Percentiles rank a stretch among this genome's conserved stretches.
These are phyloP conservation scores for Rugonectria rugulosa DNA, from an alignment of 2,329 filamentous ascomycete genomes.

Conservation along the genomic window DNA sequence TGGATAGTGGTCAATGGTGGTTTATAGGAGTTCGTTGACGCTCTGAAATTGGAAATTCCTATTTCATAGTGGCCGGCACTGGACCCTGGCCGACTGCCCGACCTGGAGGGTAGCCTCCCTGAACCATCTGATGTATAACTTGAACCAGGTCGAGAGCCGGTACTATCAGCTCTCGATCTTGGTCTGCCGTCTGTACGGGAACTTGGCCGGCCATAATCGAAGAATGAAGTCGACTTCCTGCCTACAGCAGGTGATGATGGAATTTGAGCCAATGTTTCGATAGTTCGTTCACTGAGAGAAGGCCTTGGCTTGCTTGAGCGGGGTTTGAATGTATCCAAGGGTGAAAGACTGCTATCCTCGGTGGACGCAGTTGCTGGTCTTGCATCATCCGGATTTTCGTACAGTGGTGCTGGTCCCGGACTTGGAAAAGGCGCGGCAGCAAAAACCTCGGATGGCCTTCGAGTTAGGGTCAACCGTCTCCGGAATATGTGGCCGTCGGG, in stretches of 20 bases:
- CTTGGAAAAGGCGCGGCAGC: slow-evolving; percentile 35
- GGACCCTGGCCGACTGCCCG: slow-evolving; percentile 63
- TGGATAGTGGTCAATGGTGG: slow-evolving; percentile 52
- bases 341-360: slow-evolving; percentile 22
- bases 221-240: slow-evolving; percentile 76
- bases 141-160: slow-evolving; percentile 60
- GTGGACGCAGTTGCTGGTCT: slow-evolving; percentile 29
- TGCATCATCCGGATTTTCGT: slow-evolving; percentile 30
- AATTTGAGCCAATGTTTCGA: slow-evolving; percentile 81
- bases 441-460: slow-evolving; percentile 41
- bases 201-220: slow-evolving; percentile 66
- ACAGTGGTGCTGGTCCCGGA: slow-evolving; percentile 22
- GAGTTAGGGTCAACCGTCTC: slow-evolving; percentile 41
- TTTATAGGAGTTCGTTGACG: slow-evolving; percentile 54
- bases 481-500: slow-evolving; percentile 34
- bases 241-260: slow-evolving; percentile 78
- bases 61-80: slow-evolving; percentile 57
- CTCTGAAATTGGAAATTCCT: slow-evolving; percentile 48
- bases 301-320: slow-evolving; percentile 47
- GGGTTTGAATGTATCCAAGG: slow-evolving; percentile 29
- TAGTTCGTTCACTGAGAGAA: slow-evolving; percentile 83
- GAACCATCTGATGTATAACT: slow-evolving; percentile 70
- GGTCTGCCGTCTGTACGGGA: slow-evolving; percentile 57
- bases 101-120: slow-evolving; percentile 57
- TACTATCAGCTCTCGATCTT: slow-evolving; percentile 54